A percentile compares a stretch with the other conserved stretches of the same genome.
Evolutionary conservation across 306 rosid genomes (phyloP).

Genomic region (Astragalus glycyphyllos): DNA sequence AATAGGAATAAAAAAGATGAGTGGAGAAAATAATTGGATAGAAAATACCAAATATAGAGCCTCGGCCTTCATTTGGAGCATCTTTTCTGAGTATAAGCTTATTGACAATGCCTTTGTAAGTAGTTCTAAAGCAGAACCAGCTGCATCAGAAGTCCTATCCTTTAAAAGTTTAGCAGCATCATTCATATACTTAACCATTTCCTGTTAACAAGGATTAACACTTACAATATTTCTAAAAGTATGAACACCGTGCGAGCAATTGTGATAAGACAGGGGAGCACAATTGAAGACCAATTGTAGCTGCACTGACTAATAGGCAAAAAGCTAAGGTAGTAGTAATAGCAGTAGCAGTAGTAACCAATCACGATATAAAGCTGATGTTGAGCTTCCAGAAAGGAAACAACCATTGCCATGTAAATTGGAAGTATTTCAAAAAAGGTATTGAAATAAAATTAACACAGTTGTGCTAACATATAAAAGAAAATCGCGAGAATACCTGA

Average conservation of each 20-base stretch:
- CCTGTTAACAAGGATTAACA: constrained; percentile 57
- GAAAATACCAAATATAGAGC: constrained; percentile 72
- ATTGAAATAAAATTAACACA: constrained; percentile 34
- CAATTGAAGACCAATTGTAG: constrained; percentile 28
- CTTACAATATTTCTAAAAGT: constrained; percentile 30
- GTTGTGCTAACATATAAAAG: constrained; percentile 27
- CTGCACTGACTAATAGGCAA: constrained; percentile 32
- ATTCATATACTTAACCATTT: constrained; percentile 60
- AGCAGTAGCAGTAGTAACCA: background rate
- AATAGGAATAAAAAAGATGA: constrained; percentile 9
- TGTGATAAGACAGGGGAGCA: constrained; percentile 23
- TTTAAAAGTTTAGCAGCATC: constrained; percentile 67
- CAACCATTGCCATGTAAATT: constrained; percentile 18
- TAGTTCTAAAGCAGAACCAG: constrained; percentile 68
- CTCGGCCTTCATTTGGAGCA: constrained; percentile 92
- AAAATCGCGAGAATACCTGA: constrained; percentile 69
- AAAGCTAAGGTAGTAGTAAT: too few relatives aligned
- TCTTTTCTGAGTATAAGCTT: constrained; percentile 77
- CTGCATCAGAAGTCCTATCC: constrained; percentile 68
- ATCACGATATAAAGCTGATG: constrained; percentile 14
- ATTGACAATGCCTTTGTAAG: constrained; percentile 73
- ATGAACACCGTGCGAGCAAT: constrained; percentile 7
- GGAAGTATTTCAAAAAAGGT: constrained; percentile 8
- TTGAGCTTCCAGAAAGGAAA: constrained; percentile 16
- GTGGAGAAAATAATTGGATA: constrained; percentile 33